Base-by-base conservation (phyloP, 495 filamentous ascomycete species). In the Talaromyces ruber region DNA sequence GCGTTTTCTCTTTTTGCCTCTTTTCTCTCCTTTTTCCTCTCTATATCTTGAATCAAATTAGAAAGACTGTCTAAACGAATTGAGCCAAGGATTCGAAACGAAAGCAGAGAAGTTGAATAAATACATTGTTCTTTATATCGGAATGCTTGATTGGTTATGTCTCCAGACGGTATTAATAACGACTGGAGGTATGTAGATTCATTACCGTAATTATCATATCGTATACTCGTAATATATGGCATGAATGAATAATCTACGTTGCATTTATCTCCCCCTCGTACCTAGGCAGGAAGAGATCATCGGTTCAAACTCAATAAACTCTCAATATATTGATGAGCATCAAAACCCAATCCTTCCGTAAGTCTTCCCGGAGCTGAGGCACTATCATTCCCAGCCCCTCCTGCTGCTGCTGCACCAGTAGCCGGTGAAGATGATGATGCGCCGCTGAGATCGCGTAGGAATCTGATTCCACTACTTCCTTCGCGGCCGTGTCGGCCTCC, bases 281-380 rank as follows among this genome's bases (percentile, higher is more conserved):
- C n/a, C n/a, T n/a, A n/a, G n/a, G n/a, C n/a, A 21, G 6, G 43
- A 21, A 24, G 11, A n/a, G 18, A 3, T 18, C 69, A 92, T 68
- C 86, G 76, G 72, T 88, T 88, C 71, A 96, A 71, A 68, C 83
- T 91, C 64, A 97, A 74, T 61, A 97, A 71, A 12, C 84, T 86
- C 67, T 96, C 92, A 63, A 96, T 89, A 76, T 96, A 97, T 67
- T 83, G 83, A 71, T 87, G 81, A 45, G 92, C 89, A 82, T 97
- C 92, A 62, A 96, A 79, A 0, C 92, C 92, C 65, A 97, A 87
- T 4, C 92, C 92, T 71, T 93, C 90, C n/a, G 86, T 88, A 61
- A 95, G 68, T 61, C 84, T 82, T 26, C 79, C 81, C 0, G 88
- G 83, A 11, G 83, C 84, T 61, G 84, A 86, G 28, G 85, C 70